These are phyloP conservation scores for Urtica urens DNA, from an alignment of 306 rosid species.

Conservation along the genomic window DNA sequence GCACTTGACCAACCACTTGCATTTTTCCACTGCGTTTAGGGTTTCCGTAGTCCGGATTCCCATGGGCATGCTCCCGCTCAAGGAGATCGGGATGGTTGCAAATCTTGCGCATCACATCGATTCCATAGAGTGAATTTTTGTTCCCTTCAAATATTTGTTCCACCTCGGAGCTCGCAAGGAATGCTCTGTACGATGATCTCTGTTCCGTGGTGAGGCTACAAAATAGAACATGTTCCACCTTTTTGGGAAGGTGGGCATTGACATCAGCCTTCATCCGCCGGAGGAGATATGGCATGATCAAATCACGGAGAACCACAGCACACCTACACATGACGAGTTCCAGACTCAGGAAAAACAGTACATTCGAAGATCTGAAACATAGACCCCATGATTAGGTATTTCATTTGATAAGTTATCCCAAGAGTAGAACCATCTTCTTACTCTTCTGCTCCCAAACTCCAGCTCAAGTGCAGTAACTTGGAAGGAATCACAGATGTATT, in stretches of 20 bases:
- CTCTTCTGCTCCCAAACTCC: no score
- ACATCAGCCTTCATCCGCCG: constrained; percentile 97
- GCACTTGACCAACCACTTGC: constrained; percentile 90
- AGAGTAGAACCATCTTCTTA: no score
- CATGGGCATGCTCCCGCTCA: constrained; percentile 78
- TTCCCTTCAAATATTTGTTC: constrained; percentile 79
- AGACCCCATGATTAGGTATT: no score
- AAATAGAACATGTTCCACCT: constrained; percentile 93
- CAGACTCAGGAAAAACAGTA: constrained; percentile 7
- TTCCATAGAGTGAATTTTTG: constrained; percentile 82
- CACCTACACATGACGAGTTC: constrained; percentile 46
- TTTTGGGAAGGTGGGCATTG: constrained; percentile 86
- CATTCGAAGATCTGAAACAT: no score
- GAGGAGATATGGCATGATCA: constrained; percentile 96
- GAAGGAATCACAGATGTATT: no score
- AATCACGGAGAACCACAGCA: constrained; percentile 92
- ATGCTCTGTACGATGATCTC: constrained; percentile 83
- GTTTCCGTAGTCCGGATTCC: constrained; percentile 88
- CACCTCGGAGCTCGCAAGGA: constrained; percentile 96
- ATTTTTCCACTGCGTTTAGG: constrained; percentile 90
- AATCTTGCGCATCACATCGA: constrained; percentile 92
- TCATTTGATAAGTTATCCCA: no score
- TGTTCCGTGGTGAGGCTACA: constrained; percentile 88
- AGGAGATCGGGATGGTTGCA: constrained; percentile 99
- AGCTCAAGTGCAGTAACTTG: no score